Percentiles rank a stretch among this genome's conserved stretches.
Conservation (phyloP, 73 alveolate genomes). For the Paramecium biaurelia region DNA sequence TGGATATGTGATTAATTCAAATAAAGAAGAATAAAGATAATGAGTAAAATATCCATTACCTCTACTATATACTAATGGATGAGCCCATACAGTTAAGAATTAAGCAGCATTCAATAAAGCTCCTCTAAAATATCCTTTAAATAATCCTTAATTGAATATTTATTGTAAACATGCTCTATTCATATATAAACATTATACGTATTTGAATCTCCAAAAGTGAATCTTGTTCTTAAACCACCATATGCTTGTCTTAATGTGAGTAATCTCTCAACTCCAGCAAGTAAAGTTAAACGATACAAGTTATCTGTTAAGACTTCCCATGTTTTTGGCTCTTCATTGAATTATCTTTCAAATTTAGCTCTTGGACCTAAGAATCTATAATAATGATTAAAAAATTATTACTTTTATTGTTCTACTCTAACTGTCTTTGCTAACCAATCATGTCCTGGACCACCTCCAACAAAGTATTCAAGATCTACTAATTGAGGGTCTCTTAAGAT, state of each 20-base stretch:
- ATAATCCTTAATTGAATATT: slow-evolving; percentile 56
- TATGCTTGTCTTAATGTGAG: slow-evolving; percentile 60
- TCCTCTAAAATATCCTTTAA: slow-evolving; percentile 67
- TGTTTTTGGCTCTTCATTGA: slow-evolving; percentile 40
- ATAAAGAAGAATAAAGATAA: slow-evolving; percentile 8
- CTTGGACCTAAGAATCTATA: background rate
- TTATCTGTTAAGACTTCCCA: slow-evolving; percentile 56
- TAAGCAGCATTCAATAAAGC: slow-evolving; percentile 46
- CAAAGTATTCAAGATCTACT: slow-evolving; percentile 33
- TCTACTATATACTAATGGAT: slow-evolving; percentile 49
- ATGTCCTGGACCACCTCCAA: slow-evolving; percentile 52
- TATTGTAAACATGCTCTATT: slow-evolving; percentile 50
- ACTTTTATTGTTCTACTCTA: slow-evolving; percentile 14
- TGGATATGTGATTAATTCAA: slow-evolving; percentile 58
- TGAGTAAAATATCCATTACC: slow-evolving; percentile 25
- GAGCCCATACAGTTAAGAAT: slow-evolving; percentile 38
- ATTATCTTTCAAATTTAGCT: background rate
- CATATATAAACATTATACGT: background rate
- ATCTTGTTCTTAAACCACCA: slow-evolving; percentile 53
- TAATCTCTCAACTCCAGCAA: slow-evolving; percentile 66
- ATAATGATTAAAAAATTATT: background rate
- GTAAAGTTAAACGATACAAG: slow-evolving; percentile 49
- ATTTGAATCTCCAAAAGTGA: slow-evolving; percentile 55
- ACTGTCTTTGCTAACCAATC: slow-evolving; percentile 23
- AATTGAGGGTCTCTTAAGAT: slow-evolving; percentile 1